A percentile compares a stretch with the other conserved stretches of the same genome.
Conservation (phyloP, 306 rosid genomes). For the Argentina anserina region DNA sequence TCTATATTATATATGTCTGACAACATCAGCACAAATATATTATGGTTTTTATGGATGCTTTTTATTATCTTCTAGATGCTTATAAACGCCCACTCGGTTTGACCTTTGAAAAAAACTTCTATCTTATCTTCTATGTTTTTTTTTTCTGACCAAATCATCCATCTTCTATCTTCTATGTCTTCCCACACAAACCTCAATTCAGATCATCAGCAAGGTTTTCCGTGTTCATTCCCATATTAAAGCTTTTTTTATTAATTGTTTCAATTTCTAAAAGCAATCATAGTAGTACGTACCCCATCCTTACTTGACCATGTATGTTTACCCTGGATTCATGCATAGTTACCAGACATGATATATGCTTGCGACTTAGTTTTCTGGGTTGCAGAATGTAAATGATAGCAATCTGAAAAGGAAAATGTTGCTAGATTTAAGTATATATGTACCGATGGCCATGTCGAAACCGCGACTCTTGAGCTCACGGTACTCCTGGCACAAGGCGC, state of each 20-base stretch:
- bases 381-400: background rate
- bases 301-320: background rate
- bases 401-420: background rate
- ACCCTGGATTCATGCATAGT: background rate
- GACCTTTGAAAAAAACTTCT: background rate
- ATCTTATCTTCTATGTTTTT: background rate
- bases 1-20: no score
- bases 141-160: background rate
- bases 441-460: slow-evolving; percentile 62
- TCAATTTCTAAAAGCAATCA: no score
- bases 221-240: background rate
- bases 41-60: no score
- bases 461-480: slow-evolving; percentile 69
- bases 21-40: background rate
- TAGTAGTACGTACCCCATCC: background rate
- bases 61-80: background rate
- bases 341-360: background rate
- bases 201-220: background rate
- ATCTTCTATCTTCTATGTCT: background rate
- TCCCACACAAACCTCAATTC: background rate
- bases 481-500: slow-evolving; percentile 73
- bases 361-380: background rate
- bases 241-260: no score
- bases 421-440: background rate
- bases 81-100: background rate